Base-by-base conservation (phyloP, 495 filamentous ascomycete species). In the Neurospora hispaniola region DNA sequence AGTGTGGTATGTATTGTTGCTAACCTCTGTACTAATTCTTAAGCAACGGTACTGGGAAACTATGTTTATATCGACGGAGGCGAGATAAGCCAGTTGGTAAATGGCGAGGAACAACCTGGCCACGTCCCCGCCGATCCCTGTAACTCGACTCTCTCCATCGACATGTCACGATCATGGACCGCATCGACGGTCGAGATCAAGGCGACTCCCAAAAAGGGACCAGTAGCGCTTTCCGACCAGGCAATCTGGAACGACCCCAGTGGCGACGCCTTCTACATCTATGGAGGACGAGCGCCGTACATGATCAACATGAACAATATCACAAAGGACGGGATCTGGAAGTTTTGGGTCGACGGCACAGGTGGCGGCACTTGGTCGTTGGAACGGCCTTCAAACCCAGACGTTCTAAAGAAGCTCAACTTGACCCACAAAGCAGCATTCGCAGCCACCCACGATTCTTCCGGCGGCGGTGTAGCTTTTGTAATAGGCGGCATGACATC, bases 331-430 rank as follows among this genome's bases (percentile, higher is more conserved):
- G 74, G 74, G 54, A 76, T 80, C 27, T 82, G 81, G 79, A 78
- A 78, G 62, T 80, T 84, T 69, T 71, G 71, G 12, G 75, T 76
- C 11, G 81, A 84, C 42, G 78, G 78, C 40, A 70, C 43, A 5
- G 81, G 81, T 10, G 78, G 78, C 12, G 83, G 83, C 2, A 70
- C 42, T 2, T 85, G 83, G 83, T 59, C 73, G 6, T 43, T 77
- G 1, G 72, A 72, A 59, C 6, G 38, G 0, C 39, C 73, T 0
- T 40, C 62, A 0, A 75, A 77, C 54, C 69, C 72, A 0, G 11
- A 38, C 0, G 7, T 71, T 0, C 72, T 78, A 8, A 69, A 69
- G 6, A 23, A 5, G 0, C 35, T 79, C 5, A 42, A 69, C 31
- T 62, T 69, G 0, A 16, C 69, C 35, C 71, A 74, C 20, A 12